Evolutionary conservation across 2,329 filamentous ascomycete genomes (phyloP).

Genomic region (Pyrenophora graminea): DNA sequence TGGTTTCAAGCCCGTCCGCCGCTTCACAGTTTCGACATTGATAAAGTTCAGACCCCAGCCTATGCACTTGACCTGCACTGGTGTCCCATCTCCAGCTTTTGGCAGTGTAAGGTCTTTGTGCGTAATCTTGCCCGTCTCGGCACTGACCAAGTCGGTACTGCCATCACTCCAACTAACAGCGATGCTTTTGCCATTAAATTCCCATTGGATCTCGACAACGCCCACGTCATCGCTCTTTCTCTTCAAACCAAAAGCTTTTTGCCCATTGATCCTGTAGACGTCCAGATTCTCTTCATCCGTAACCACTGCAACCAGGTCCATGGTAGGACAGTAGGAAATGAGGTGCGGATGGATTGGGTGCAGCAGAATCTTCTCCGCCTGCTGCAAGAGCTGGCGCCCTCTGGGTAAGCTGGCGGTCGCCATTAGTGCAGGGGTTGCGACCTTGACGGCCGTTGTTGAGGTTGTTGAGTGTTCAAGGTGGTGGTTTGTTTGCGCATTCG

Average conservation of each 20-base stretch:
- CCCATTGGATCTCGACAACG: conserved; percentile 51
- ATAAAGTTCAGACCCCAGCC: conserved; percentile 62
- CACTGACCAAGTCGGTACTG: conserved; percentile 72
- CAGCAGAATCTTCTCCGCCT: conserved; percentile 49
- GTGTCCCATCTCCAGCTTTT: conserved; percentile 5
- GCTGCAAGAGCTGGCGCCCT: conserved; percentile 37
- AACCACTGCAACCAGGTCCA: conserved; percentile 80
- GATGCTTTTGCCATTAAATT: conserved; percentile 67
- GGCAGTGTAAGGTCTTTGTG: conserved; percentile 58
- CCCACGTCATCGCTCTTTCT: conserved; percentile 42
- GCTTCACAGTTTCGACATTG: conserved; percentile 52
- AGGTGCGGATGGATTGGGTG: conserved; percentile 60
- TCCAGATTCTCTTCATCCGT: conserved; percentile 70
- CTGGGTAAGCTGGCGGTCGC: conserved; percentile 4
- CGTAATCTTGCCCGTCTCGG: conserved; percentile 80
- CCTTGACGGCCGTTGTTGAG: conserved; percentile 13
- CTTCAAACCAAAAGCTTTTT: conserved; percentile 64
- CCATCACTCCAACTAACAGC: conserved; percentile 86
- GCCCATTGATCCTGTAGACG: conserved; percentile 78
- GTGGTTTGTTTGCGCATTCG: conserved; percentile 22
- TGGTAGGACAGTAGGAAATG: conserved; percentile 77
- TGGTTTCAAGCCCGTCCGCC: conserved; percentile 40
- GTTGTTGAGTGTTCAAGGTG: not conserved
- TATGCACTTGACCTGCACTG: conserved; percentile 49
- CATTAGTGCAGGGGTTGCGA: conserved; percentile 8